Base-by-base conservation (phyloP, 2,329 filamentous ascomycete genomes). In the Fusarium lyarnte region DNA sequence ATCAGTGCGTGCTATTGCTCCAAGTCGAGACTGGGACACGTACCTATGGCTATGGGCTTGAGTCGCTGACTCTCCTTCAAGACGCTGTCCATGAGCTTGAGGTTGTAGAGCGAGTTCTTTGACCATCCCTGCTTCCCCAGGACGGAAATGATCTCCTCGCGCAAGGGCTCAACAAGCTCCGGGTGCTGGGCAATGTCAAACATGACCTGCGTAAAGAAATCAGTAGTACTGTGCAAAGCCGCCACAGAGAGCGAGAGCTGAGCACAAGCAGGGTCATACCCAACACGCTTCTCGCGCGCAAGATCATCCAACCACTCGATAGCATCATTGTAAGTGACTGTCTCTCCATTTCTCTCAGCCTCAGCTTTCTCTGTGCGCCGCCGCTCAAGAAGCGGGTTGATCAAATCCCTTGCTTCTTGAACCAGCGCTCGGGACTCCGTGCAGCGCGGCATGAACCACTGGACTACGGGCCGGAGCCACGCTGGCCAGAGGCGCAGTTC, bases 11-110 rank as follows among this genome's bases (percentile, higher is more conserved):
- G 5, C 12, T 4, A 8, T 8, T 5, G 3, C 21, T 11, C 6
- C 1, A 4, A 1, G 10, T 4, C 3, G 1, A 6, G 19, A 3
- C 13, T 0, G 4, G 9, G 14, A 4, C 8, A 11, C 47, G 31
- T 14, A 51, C 47, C 31, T 25, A 51, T 0, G 12, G 47, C 10
- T 14, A 51, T 51, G 8, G 47, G 47, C 12, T 51, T 51, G 1
- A 51, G 23, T 4, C 47, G 31, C 6, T 51, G 47, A 25, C 47
- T 51, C 31, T 51, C 47, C 17, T 51, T 51, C 31, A 51, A 14
- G n/a, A 51, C 47, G 1, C 47, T 51, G 6, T 51, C 47, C 47
- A 51, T 51, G 6, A 51, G 31, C 17, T 51, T 51, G 6, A 51
- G 47, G 0, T 51, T 51, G 47, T 51, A 51, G 0, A 51, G 47